Conservation (phyloP, 2,329 filamentous ascomycete species). For the Herpotrichia juniperi region DNA sequence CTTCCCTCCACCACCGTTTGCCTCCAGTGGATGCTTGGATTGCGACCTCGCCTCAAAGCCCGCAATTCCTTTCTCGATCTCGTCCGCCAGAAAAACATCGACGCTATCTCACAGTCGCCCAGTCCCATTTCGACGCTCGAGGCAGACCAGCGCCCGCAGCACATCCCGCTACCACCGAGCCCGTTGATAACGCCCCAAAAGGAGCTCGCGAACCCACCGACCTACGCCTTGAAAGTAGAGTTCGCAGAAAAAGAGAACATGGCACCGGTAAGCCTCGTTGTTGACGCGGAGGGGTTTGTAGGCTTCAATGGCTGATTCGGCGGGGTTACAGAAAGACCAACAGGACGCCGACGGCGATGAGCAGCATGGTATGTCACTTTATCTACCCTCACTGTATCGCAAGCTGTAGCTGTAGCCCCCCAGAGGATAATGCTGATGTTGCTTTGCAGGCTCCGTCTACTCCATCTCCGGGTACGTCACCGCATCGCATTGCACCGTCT, state of each 20-base stretch:
- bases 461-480: slow-evolving; percentile 68
- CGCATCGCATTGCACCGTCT: slow-evolving; percentile 11
- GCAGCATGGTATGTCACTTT: slow-evolving; percentile 58
- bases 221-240: slow-evolving; percentile 26
- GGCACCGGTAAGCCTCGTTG: slow-evolving; percentile 42
- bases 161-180: slow-evolving; percentile 44
- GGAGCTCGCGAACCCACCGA: slow-evolving; percentile 34
- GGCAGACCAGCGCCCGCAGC: slow-evolving; percentile 35
- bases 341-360: slow-evolving; percentile 57
- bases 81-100: slow-evolving; percentile 58
- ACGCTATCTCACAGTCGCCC: slow-evolving; percentile 50
- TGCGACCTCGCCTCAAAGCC: slow-evolving; percentile 63
- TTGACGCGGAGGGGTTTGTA: background rate
- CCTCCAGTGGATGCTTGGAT: slow-evolving; percentile 59
- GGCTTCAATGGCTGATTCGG: slow-evolving; percentile 31
- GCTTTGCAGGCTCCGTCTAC: slow-evolving; percentile 64
- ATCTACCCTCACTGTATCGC: background rate
- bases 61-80: slow-evolving; percentile 69
- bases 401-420: background rate
- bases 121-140: slow-evolving; percentile 30
- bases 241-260: slow-evolving; percentile 35
- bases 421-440: background rate
- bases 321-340: slow-evolving; percentile 38
- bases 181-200: slow-evolving; percentile 36
- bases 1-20: slow-evolving; percentile 16